These are phyloP conservation scores for Phytophthora pistaciae DNA, from an alignment of 352 stramenopile genomes.

Conservation along the genomic window DNA sequence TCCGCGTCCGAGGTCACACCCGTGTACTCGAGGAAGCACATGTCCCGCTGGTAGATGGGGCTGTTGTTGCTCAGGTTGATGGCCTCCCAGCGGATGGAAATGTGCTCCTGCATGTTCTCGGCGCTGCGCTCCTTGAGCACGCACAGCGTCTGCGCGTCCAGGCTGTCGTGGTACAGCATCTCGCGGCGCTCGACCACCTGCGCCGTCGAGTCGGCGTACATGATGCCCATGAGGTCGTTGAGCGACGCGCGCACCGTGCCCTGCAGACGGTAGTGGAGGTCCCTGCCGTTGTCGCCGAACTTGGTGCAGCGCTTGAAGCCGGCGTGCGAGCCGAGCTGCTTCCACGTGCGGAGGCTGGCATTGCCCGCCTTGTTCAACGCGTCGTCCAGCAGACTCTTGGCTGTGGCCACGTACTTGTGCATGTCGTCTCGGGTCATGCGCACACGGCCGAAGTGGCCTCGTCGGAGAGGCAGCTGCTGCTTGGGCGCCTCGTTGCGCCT, in stretches of 20 bases:
- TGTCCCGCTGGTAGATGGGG: slow-evolving; percentile 64
- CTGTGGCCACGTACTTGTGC: slow-evolving; percentile 51
- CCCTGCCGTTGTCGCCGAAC: slow-evolving; percentile 41
- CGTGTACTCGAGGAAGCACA: slow-evolving; percentile 80
- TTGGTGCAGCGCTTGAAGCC: slow-evolving; percentile 74
- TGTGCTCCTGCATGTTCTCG: slow-evolving; percentile 63
- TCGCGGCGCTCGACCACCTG: slow-evolving; percentile 55
- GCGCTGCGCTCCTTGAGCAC: slow-evolving; percentile 58
- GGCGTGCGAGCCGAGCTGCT: slow-evolving; percentile 54
- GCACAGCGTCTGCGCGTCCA: slow-evolving; percentile 70
- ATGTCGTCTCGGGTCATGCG: slow-evolving; percentile 42
- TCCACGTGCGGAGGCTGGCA: slow-evolving; percentile 58
- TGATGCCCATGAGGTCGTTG: slow-evolving; percentile 67
- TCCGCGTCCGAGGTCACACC: slow-evolving; percentile 68
- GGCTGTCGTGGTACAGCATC: slow-evolving; percentile 62
- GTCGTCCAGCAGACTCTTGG: slow-evolving; percentile 53
- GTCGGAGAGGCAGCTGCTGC: slow-evolving; percentile 54
- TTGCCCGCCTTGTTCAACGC: slow-evolving; percentile 52
- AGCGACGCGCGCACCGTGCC: slow-evolving; percentile 61
- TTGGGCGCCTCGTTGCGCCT: slow-evolving; percentile 24
- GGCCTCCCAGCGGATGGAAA: slow-evolving; percentile 79
- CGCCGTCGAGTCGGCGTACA: slow-evolving; percentile 61
- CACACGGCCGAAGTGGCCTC: slow-evolving; percentile 56
- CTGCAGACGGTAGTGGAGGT: slow-evolving; percentile 66
- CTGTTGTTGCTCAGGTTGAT: slow-evolving; percentile 62